These are phyloP conservation scores for Tympanopsis confertula DNA, from an alignment of 2,329 filamentous ascomycete genomes.

Conservation along the genomic window DNA sequence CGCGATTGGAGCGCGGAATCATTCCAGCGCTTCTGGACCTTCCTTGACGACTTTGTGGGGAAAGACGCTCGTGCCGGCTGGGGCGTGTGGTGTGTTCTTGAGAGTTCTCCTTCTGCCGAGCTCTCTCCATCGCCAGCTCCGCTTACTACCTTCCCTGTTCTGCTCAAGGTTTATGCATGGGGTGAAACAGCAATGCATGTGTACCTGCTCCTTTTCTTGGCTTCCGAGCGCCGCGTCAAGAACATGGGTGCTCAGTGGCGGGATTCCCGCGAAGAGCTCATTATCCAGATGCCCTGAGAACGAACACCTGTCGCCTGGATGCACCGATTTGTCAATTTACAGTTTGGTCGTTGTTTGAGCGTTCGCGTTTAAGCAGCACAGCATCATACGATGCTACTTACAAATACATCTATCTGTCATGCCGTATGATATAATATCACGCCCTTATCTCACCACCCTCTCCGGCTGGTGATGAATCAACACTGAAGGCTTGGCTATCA, in stretches of 20 bases:
- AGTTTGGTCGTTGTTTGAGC: too few species aligned
- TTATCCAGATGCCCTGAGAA: background rate
- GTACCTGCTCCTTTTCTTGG: background rate
- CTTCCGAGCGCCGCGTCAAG: background rate
- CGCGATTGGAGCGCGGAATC: background rate
- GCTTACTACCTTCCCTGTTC: background rate
- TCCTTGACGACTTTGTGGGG: background rate
- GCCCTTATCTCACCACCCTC: too few species aligned
- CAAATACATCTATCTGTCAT: too few species aligned
- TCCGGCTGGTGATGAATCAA: too few species aligned
- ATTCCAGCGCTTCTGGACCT: background rate
- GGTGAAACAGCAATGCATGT: background rate
- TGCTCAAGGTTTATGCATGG: background rate
- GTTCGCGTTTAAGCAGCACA: too few species aligned
- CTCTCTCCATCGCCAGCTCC: background rate
- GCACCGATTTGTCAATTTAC: too few species aligned
- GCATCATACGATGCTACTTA: too few species aligned
- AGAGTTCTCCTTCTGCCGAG: background rate
- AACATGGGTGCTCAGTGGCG: constrained; percentile 1
- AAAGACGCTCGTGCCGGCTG: background rate
- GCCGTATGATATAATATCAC: too few species aligned
- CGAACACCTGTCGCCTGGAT: too few species aligned
- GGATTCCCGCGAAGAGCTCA: background rate
- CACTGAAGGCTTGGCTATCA: too few species aligned
- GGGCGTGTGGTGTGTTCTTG: background rate